These are phyloP conservation scores for Candida sp. DNA, from an alignment of 1,139 yeast genomes.

Conservation along the genomic window DNA sequence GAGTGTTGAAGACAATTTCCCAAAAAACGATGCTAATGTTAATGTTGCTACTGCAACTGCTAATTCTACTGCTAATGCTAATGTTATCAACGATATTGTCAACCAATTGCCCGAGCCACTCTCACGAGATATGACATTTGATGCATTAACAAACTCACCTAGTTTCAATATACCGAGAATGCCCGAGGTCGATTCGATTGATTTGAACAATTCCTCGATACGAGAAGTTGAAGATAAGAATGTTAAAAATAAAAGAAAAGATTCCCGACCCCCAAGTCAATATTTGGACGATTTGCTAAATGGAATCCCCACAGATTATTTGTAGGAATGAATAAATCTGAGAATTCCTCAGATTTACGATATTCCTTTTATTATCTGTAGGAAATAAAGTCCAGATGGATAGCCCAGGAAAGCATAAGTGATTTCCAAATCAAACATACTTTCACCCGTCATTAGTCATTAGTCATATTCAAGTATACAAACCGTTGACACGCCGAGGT, in stretches of 20 bases:
- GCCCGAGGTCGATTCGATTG: not conserved
- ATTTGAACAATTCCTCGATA: not conserved
- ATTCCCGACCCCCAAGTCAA: constrained; percentile 28
- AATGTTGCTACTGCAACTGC: not conserved
- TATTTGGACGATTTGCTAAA: constrained; percentile 24
- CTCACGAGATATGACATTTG: not conserved
- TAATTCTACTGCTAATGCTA: not conserved
- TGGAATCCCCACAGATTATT: not conserved
- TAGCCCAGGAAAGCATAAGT: no score
- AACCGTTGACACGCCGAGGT: no score
- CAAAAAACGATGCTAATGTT: no score
- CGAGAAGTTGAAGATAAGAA: constrained; percentile 5
- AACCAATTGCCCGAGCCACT: not conserved
- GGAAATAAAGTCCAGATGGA: no score
- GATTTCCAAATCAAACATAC: no score
- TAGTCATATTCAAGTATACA: no score
- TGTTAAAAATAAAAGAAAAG: not conserved
- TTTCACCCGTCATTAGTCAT: no score
- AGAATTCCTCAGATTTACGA: no score
- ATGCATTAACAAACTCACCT: not conserved
- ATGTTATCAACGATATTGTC: not conserved
- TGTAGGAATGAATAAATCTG: not conserved
- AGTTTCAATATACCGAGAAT: not conserved
- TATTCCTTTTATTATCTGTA: no score
- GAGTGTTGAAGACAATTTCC: no score